Base-by-base conservation (phyloP, 2,329 filamentous ascomycete genomes). In the Colletotrichum liaoningense region DNA sequence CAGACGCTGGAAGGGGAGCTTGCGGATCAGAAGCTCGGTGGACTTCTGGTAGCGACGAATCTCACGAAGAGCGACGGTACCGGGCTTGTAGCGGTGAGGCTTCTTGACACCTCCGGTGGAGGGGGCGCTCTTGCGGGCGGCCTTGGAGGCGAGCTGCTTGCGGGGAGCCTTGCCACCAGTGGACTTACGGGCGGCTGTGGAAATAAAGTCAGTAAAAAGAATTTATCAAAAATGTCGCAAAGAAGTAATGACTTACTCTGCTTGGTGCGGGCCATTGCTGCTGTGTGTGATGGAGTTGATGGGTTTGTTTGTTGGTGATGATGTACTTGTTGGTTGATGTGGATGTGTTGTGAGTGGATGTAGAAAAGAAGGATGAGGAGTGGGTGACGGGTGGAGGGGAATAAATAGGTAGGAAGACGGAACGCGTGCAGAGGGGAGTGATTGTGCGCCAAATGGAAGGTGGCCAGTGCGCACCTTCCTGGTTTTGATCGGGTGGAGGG, bases 111-210 rank as follows among this genome's bases (percentile, higher is more conserved):
- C 94, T 82, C 96, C 97, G 85, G 97, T 98, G 76, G 95, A 98
- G 80, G 97, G 97, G 75, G 97, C 96, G 81, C 93, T 95, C 93
- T 99, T 99, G 89, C 97, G 95, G 82, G 97, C 96, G 79, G 96
- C 97, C 94, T 98, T 98, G 90, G 95, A 98, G 81, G 96, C 96
- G 83, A 98, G 95, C 92, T 98, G 95, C 94, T 99, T 99, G 87
- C 92, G 91, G 76, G 91, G 91, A 79, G 92, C 92, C 89, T 93
- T 93, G 89, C 92, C 92, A 91, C 92, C 92, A 81, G 92, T 93
- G 85, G 92, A 93, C 90, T 98, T 92, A 83, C 91, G 90, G 81
- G 90, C 90, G 80, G 74, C 74, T 76, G 58, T 30, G 9, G 22
- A 1, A 19, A 19, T 33, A 0, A 0, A 33, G 65, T 75, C 22